Conservation (phyloP, 495 filamentous ascomycete species). For the Lindgomyces ingoldianus region DNA sequence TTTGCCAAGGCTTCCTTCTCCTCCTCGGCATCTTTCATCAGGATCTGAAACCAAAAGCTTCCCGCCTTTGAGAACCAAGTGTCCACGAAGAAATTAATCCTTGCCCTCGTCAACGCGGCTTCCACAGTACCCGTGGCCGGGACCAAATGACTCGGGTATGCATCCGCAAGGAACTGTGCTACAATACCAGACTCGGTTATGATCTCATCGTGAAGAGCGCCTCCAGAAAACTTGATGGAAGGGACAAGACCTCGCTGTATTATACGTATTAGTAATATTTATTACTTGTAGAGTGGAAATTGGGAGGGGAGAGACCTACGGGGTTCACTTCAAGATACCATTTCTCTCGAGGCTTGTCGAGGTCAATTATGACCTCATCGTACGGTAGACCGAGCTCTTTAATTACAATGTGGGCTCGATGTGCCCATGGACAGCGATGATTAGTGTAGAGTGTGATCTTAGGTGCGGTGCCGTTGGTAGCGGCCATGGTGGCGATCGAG, state of each 20-base stretch:
- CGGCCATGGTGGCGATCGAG: conserved; percentile 14
- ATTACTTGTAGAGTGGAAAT: neutral
- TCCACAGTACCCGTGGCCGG: conserved; percentile 46
- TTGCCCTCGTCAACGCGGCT: conserved; percentile 62
- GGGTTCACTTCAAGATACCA: conserved; percentile 88
- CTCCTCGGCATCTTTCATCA: conserved; percentile 45
- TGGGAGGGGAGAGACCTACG: conserved; percentile 42
- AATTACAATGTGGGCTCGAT: conserved; percentile 77
- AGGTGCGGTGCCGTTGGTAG: conserved; percentile 16
- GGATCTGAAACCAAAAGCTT: conserved; percentile 47
- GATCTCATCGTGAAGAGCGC: conserved; percentile 54
- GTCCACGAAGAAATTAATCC: conserved; percentile 75
- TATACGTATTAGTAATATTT: neutral
- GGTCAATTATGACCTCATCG: conserved; percentile 79
- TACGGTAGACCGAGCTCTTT: conserved; percentile 70
- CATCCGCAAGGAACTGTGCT: conserved; percentile 70
- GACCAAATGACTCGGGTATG: conserved; percentile 56
- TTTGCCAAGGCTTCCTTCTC: conserved; percentile 48
- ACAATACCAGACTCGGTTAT: conserved; percentile 75
- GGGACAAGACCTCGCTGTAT: conserved; percentile 73
- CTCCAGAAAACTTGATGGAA: conserved; percentile 63
- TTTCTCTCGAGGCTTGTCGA: conserved; percentile 69
- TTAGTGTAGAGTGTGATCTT: conserved; percentile 72
- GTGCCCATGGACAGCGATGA: conserved; percentile 76
- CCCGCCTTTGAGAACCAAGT: conserved; percentile 67